Evolutionary conservation across 2,329 filamentous ascomycete species (phyloP), one percentile per base, ranked within the genome.

Genomic region (Alternaria triticimaculans): DNA sequence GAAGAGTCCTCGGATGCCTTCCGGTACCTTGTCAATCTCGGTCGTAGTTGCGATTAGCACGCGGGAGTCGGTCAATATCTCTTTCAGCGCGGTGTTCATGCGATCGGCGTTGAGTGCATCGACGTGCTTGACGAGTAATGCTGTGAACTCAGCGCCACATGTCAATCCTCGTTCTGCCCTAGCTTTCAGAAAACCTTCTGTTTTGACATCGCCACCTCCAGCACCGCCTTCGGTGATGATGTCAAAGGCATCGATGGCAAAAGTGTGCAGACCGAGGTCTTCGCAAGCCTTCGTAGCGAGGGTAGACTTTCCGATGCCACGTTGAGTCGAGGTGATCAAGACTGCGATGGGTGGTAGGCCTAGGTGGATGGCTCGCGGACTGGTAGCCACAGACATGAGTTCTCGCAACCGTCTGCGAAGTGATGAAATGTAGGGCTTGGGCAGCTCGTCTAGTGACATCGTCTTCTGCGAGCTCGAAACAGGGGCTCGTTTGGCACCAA

Each of bases 31-130:
- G 76, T 98, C 96, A 0, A 97, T 89, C 70, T 98, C 95, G 7
- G 94, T 97, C 0, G 95, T 97, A 0, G 96, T 99, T 1, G 96
- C 95, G 71, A 99, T 90, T 23, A 99, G 82, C 3, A 98, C 92
- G 58, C 96, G 86, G 4, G 89, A 89, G 50, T 92, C 90, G n/a
- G 88, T 85, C 21, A 97, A 81, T 3, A 98, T 90, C 65, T 97
- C 92, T 75, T 93, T 92, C 76, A 99, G 85, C 0, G 93, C 92
- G 5, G 91, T 87, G 18, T 93, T 89, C 84, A 98, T 97, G 41
- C 95, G 88, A 77, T 98, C 96, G 0, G 94, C 94, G 2, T 92
- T 96, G 67, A 99, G 83, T 1, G 94, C 92, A 71, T 99, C 96
- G 44, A 98, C 88, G 73, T 99, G 96, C 63, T 90, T 90, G 70